A percentile compares a stretch with the other conserved stretches of the same genome.
These are phyloP conservation scores for Ophiostoma sp. DNA, from an alignment of 2,329 filamentous ascomycete species.

Conservation along the genomic window DNA sequence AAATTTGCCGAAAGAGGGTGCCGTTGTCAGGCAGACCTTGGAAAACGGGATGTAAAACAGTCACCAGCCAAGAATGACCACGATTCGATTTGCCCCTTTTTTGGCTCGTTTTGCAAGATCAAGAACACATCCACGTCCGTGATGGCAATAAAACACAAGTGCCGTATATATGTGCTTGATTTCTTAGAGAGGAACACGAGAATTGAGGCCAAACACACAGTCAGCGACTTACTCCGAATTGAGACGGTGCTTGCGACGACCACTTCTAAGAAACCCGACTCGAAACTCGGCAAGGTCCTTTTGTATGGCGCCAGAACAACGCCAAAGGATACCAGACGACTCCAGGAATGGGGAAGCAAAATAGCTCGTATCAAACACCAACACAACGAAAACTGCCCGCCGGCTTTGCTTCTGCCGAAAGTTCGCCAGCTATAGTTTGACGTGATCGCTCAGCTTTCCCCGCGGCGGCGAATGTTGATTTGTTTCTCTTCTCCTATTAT, in stretches of 20 bases:
- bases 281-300: neutral
- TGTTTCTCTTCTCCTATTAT: neutral
- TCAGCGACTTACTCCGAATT: neutral
- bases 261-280: neutral
- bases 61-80: neutral
- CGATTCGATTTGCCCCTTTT: neutral
- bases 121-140: neutral
- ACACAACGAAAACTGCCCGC: neutral
- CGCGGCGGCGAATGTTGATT: neutral
- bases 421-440: neutral
- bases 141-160: neutral
- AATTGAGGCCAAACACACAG: neutral
- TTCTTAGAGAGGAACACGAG: too few relatives aligned
- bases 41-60: neutral
- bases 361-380: too few relatives aligned
- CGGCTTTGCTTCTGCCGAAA: neutral
- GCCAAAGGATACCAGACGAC: neutral
- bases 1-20: neutral
- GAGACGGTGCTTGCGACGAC: neutral
- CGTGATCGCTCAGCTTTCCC: neutral
- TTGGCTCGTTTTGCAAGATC: neutral
- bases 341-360: neutral
- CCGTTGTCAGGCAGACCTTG: neutral
- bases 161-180: too few relatives aligned
- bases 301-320: neutral